Evolutionary conservation across 1,284 basidiomycete genomes (phyloP), one percentile per base, ranked within the genome.

Genomic region (Somion occarium): DNA sequence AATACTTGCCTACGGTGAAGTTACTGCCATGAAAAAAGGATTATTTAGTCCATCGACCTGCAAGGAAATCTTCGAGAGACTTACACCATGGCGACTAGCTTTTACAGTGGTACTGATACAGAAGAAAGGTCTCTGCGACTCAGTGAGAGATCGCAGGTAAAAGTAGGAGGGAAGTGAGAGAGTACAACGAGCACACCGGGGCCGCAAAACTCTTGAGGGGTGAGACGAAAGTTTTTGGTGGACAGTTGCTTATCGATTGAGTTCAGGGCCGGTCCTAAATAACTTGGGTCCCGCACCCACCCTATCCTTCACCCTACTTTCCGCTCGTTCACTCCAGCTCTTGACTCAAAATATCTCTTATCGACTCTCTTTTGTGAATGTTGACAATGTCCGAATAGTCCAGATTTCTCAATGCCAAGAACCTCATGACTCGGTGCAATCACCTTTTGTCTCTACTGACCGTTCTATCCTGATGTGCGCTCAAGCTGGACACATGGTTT

Each of bases 1-100:
- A 3, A 19, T 63, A 76, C 88, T 74, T 58, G 84, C 88, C 89
- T 76, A 87, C 78, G 63, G 89, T 91, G 78, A 91, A 91, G 79
- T 91, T 91, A 76, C 88, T 91, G 66, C 7, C 50, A 53, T 49
- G 53, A 61, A 58, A 56, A 58, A 55, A 54, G 55, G 53, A 69
- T 78, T 59, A 76, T 70, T 48, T 65, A 53, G 49, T 51, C 24
- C 50, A 52, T 44, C 51, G 50, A 39, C 51, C 52, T 15, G 54
- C 11, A 46, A 50, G 50, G 42, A 51, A 37, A 58, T 20, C 13
- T 49, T 49, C 44, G 52, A 24, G 13, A 46, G 37, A 84, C 86
- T 65, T 79, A 90, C 86, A 90, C 86, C 86, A 90, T 90, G 74
- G 63, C 75, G 73, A 67, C 73, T 79, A 74, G 65, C 55, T 64